Evolutionary conservation across 805 yeast genomes (phyloP).

Genomic region (Candida rishiriensis): DNA sequence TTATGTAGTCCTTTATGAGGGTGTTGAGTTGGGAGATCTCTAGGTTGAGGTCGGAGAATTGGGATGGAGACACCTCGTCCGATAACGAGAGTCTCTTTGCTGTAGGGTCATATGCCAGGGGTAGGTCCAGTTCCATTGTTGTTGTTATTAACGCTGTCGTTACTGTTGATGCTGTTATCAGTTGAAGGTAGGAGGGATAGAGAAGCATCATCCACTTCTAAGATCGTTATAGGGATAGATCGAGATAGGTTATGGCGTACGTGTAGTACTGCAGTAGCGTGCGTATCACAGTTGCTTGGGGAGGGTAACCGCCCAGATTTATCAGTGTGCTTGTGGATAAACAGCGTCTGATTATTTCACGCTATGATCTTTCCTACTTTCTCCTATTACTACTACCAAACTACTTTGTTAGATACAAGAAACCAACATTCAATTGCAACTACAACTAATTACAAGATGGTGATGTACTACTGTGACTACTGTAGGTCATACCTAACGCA

Average conservation of each 20-base stretch:
- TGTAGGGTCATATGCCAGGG: slow-evolving; percentile 28
- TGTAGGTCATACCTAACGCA: slow-evolving; percentile 82
- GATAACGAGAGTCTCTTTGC: slow-evolving; percentile 25
- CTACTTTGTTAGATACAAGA: too few species aligned
- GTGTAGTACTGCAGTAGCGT: too few species aligned
- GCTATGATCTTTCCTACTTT: too few species aligned
- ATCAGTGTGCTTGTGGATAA: too few species aligned
- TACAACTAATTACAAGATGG: slow-evolving; percentile 36
- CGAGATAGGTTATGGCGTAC: too few species aligned
- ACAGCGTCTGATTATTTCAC: too few species aligned
- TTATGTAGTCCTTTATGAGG: slow-evolving; percentile 38
- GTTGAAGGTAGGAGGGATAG: neutral
- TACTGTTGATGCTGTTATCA: neutral
- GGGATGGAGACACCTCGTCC: slow-evolving; percentile 16
- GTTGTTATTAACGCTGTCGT: neutral
- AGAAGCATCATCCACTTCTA: too few species aligned
- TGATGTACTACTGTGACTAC: slow-evolving; percentile 77
- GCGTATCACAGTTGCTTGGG: too few species aligned
- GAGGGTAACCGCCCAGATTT: too few species aligned
- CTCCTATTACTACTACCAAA: too few species aligned
- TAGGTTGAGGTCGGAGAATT: slow-evolving; percentile 20
- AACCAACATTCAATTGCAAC: too few species aligned
- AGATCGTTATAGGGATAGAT: too few species aligned
- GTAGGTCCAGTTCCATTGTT: slow-evolving; percentile 12
- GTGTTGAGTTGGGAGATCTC: slow-evolving; percentile 33